Conservation (phyloP, 2,329 filamentous ascomycete genomes). For the Ophiocordyceps unilateralis region DNA sequence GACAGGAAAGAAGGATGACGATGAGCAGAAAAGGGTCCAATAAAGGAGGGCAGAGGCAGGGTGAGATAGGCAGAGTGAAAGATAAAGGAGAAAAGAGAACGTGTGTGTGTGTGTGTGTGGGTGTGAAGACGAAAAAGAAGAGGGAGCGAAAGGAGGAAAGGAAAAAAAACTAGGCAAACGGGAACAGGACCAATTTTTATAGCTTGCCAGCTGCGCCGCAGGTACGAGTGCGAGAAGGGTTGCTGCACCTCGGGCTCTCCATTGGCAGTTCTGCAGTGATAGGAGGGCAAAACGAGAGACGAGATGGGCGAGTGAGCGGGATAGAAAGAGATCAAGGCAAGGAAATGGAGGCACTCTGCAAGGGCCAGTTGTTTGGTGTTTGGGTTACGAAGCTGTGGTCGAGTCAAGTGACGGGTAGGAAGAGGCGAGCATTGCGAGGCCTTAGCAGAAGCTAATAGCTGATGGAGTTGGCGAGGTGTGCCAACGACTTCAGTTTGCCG, state of each 20-base stretch:
- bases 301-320: not conserved
- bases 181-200: not conserved
- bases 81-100: not conserved
- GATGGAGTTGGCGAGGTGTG: not conserved
- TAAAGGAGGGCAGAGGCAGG: not conserved
- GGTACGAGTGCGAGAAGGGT: too few relatives aligned
- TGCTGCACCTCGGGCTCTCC: too few relatives aligned
- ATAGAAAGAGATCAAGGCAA: not conserved
- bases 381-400: too few relatives aligned
- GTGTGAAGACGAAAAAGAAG: too few relatives aligned
- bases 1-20: not conserved
- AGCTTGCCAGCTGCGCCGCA: too few relatives aligned
- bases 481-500: too few relatives aligned
- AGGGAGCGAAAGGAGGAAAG: not conserved
- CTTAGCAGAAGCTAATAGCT: not conserved
- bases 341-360: too few relatives aligned
- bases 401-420: too few relatives aligned
- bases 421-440: not conserved
- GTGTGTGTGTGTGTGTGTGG: too few relatives aligned
- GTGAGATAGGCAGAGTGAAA: not conserved
- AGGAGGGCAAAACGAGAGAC: not conserved
- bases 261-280: not conserved
- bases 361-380: too few relatives aligned
- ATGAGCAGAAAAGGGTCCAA: not conserved
- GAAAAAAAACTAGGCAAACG: not conserved